Base-by-base conservation (phyloP, 305 asterid genomes). In the Euphrasia arctica region DNA sequence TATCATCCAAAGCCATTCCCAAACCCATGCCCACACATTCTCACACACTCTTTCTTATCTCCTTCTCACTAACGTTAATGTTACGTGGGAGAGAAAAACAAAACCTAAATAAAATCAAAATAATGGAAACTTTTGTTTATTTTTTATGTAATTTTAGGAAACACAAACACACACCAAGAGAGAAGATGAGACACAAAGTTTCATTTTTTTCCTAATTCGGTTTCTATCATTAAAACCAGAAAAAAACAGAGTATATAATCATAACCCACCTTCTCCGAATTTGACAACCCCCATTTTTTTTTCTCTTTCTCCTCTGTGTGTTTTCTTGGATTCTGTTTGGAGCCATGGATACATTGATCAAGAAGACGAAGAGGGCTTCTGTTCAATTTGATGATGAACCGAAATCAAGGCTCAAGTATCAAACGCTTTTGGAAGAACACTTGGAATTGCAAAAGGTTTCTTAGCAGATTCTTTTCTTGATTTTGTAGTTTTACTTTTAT, bases 371-470 rank as follows among this genome's bases (percentile, higher is more conserved):
- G 76, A 76, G 76, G 81, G 82, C 60, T 74, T 69, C 76, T 43
- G 63, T 54, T 60, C 72, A 78, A 60, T 66, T 72, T 4, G 73
- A 54, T 55, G 83, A 42, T 60, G 80, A 69, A 45, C 73, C 68
- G 28, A 58, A 64, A 64, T 73, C 70, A 3, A 76, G 77, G 52
- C 34, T 73, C 62, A 70, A 76, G 48, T 78, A 79, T 70, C 88
- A 77, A 72, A 66, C 76, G 0, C 82, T 82, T 9, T 64, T 81
- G 78, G 67, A 58, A 29, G 80, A 83, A 32, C 80, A 60, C 70
- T 74, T 85, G 76, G 77, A 79, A 47, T 59, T 81, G 65, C 90
- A 83, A 69, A 85, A 81, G 93, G 90, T 85, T 57, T 29, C 56
- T 18, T 18, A 70, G 41, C 28, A 31, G 1, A 28, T 3, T 22